Conservation (phyloP, 257 asterid species). For the Catharanthus roseus region DNA sequence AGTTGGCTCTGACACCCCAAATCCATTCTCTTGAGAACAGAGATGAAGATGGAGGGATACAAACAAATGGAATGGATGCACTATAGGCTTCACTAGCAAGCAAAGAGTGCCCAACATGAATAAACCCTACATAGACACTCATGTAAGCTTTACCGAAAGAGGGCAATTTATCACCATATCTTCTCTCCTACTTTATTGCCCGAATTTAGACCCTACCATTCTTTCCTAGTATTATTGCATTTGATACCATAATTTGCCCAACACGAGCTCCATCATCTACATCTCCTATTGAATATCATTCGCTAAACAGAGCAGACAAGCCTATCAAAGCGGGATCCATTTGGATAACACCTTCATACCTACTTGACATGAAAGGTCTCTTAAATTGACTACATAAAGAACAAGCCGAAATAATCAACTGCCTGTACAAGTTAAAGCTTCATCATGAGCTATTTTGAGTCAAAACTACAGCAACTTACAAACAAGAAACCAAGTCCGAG, state of each 20-base stretch:
- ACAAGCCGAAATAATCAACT: not conserved
- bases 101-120: constrained; percentile 44
- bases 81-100: constrained; percentile 6
- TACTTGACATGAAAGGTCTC: constrained; percentile 26
- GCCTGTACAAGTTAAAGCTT: not conserved
- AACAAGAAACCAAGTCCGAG: not conserved
- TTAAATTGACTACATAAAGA: not conserved
- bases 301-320: constrained; percentile 38
- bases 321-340: constrained; percentile 40
- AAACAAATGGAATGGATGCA: not conserved
- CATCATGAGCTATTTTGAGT: not conserved
- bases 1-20: too few relatives aligned
- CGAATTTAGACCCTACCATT: constrained; percentile 49
- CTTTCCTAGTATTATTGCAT: constrained; percentile 4
- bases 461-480: not conserved
- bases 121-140: constrained; percentile 30
- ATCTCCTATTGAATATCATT: constrained; percentile 31
- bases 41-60: not conserved
- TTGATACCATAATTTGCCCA: constrained; percentile 29
- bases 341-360: constrained; percentile 30
- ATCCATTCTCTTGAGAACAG: not conserved
- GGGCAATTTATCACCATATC: constrained; percentile 36
- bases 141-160: constrained; percentile 11
- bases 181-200: constrained; percentile 36
- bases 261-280: constrained; percentile 46